phyloP scores from a whole-genome alignment of 192 early-diverging fungal genomes.

The Rhizophagus sp. region DNA sequence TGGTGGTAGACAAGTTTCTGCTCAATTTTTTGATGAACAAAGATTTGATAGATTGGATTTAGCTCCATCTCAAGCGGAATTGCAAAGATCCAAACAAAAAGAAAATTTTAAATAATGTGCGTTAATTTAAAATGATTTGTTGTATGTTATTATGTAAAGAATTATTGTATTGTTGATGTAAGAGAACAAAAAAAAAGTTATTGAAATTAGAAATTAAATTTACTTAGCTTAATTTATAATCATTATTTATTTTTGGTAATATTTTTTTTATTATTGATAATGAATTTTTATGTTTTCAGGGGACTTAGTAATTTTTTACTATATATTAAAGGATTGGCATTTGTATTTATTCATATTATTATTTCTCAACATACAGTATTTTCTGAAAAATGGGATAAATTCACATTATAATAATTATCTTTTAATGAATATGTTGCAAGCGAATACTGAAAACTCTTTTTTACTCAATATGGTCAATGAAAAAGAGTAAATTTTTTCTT shows the following conservation, averaged over 20 bases:
- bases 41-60: conserved; percentile 61
- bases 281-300: too few relatives aligned
- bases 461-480: neutral
- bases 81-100: conserved; percentile 20
- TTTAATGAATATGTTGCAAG: too few relatives aligned
- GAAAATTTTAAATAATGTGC: neutral
- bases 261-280: neutral
- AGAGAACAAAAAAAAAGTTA: too few relatives aligned
- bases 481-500: neutral
- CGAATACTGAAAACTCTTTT: too few relatives aligned
- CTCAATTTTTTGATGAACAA: conserved; percentile 59
- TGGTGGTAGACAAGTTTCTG: conserved; percentile 67
- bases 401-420: too few relatives aligned
- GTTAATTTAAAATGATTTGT: neutral
- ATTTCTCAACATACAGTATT: too few relatives aligned
- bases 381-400: too few relatives aligned
- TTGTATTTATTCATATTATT: neutral
- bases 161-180: too few relatives aligned
- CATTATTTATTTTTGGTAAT: neutral
- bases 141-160: too few relatives aligned
- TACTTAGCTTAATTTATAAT: neutral
- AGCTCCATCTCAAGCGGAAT: conserved; percentile 42
- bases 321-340: neutral
- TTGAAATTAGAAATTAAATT: too few relatives aligned
- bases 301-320: neutral